These are phyloP conservation scores for Quambalaria eucalypti DNA, from an alignment of 1,284 basidiomycete species.

Conservation along the genomic window DNA sequence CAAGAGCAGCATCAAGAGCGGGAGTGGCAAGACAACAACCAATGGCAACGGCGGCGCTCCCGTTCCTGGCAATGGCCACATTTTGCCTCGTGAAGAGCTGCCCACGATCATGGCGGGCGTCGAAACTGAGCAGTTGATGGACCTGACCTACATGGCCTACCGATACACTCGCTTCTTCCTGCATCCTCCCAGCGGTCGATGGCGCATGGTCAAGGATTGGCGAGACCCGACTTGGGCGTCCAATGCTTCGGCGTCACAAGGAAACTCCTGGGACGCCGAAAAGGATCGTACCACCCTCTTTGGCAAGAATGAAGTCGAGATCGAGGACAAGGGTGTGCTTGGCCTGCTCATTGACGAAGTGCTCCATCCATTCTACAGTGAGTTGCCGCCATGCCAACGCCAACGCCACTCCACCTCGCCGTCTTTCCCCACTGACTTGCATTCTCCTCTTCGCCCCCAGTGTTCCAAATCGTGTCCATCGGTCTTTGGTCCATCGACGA, in stretches of 20 bases:
- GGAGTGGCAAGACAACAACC: conserved; percentile 10
- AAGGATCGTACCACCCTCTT: conserved; percentile 57
- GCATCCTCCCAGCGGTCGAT: conserved; percentile 73
- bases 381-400: neutral
- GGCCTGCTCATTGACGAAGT: conserved; percentile 70
- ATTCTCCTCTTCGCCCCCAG: conserved; percentile 44
- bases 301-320: conserved; percentile 80
- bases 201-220: conserved; percentile 81
- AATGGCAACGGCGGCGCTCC: neutral
- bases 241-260: conserved; percentile 45
- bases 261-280: conserved; percentile 29
- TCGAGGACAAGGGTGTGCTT: conserved; percentile 74
- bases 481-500: conserved; percentile 88
- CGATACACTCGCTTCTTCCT: conserved; percentile 85
- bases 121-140: conserved; percentile 40
- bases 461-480: conserved; percentile 96
- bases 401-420: neutral
- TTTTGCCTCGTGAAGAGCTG: conserved; percentile 2
- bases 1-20: conserved; percentile 24
- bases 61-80: neutral
- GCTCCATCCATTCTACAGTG: conserved; percentile 18
- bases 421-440: too few species aligned
- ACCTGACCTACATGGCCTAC: conserved; percentile 52
- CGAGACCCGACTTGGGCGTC: conserved; percentile 71
- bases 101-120: conserved; percentile 28